Evolutionary conservation across 2,329 filamentous ascomycete genomes (phyloP), one percentile per base, ranked within the genome.

Genomic region (Nakataea oryzae): DNA sequence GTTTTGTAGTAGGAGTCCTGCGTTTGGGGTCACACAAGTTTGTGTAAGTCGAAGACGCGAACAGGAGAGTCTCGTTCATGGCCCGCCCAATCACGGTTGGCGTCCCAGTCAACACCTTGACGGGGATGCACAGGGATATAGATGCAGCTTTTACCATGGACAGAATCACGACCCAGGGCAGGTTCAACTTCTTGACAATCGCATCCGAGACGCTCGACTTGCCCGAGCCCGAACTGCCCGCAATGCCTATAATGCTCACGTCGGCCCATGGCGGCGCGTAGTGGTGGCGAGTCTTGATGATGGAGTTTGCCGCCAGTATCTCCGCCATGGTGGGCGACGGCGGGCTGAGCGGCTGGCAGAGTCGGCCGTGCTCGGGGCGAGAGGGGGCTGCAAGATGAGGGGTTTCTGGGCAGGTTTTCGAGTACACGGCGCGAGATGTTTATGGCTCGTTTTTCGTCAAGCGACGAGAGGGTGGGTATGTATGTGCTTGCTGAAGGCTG

Each of bases 1-100:
- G 88, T 89, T 76, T 97, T 97, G 78, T 99, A 99, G 75, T 96
- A 99, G 14, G 93, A 97, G 75, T 99, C 95, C 91, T 96, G 26
- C 21, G 12, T 27, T 28, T 24, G n/a, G 54, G 12, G 54, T 24
- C 4, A 24, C 21, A n/a, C 30, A 17, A 3, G 58, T 24, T 9
- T 50, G 32, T 54, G 58, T 60, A 50, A 60, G 41, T 29, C 21
- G 56, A 50, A 11, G 41, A n/a, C 11, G 41, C 41, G 41, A 9
- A 50, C 21, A n/a, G 21, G 5, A 50, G 21, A n/a, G n/a, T n/a
- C 9, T 24, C 9, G 7, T 24, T 6, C 13, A 58, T 21, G 26
- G 14, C 29, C 21, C 28, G 14, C 21, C 56, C 56, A 58, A 58
- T n/a, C 29, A 58, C 26, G 3, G 56, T 28, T 28, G 54, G 24